Conservation (phyloP, 352 stramenopile genomes). For the Globisporangium apiculatum region DNA sequence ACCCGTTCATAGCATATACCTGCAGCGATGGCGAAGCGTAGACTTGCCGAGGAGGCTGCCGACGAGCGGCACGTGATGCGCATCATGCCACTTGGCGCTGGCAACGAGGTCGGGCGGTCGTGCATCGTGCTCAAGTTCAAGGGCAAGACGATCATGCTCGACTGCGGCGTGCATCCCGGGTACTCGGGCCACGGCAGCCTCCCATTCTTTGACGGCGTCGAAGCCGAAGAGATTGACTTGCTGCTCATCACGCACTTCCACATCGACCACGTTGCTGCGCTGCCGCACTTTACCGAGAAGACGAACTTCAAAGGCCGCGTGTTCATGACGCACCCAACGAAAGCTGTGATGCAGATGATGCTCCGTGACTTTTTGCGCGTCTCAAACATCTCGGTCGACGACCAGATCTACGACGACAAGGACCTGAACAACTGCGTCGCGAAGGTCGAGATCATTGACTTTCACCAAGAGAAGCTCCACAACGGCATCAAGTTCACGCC, state of each 20-base stretch:
- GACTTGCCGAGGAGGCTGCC: constrained; percentile 57
- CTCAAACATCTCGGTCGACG: constrained; percentile 91
- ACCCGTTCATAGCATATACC: no score
- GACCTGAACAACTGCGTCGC: constrained; percentile 96
- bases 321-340: constrained; percentile 99
- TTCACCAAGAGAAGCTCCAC: constrained; percentile 95
- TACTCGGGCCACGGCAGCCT: constrained; percentile 96
- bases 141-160: constrained; percentile 96
- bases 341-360: constrained; percentile 97
- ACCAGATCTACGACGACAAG: constrained; percentile 91
- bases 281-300: constrained; percentile 99
- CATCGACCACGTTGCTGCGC: constrained; percentile 98
- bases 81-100: constrained; percentile 95
- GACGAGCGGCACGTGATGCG: constrained; percentile 89
- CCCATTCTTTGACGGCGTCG: constrained; percentile 97
- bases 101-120: constrained; percentile 98
- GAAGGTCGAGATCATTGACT: constrained; percentile 99
- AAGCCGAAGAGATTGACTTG: constrained; percentile 94
- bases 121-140: constrained; percentile 99
- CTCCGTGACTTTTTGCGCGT: constrained; percentile 96
- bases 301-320: constrained; percentile 97
- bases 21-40: constrained; percentile 56
- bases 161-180: constrained; percentile 87
- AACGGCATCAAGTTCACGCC: constrained; percentile 98
- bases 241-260: constrained; percentile 99